These are phyloP conservation scores for Cephaloascus albidus DNA, from an alignment of 805 yeast species.

Conservation along the genomic window DNA sequence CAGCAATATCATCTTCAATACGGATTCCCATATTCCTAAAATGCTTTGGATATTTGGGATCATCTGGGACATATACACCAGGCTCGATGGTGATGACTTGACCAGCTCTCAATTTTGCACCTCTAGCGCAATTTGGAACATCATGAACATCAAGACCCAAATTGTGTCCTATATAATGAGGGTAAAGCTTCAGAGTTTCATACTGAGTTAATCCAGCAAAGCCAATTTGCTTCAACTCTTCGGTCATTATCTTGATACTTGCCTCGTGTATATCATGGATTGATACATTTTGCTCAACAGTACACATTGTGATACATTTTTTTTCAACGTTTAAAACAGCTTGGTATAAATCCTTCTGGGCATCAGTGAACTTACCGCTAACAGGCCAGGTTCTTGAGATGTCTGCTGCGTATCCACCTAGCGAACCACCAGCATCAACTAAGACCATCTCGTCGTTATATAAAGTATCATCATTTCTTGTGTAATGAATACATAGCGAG, in stretches of 20 bases:
- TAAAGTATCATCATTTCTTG: slow-evolving; percentile 80
- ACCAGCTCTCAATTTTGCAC: slow-evolving; percentile 43
- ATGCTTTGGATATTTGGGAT: slow-evolving; percentile 63
- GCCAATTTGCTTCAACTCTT: slow-evolving; percentile 68
- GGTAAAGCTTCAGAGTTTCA: slow-evolving; percentile 59
- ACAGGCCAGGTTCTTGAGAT: slow-evolving; percentile 97
- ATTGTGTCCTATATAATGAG: slow-evolving; percentile 95
- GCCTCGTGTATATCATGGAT: slow-evolving; percentile 68
- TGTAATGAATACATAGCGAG: slow-evolving; percentile 88
- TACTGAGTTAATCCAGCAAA: slow-evolving; percentile 39
- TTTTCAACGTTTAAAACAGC: slow-evolving; percentile 82
- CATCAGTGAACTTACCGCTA: slow-evolving; percentile 57
- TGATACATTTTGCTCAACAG: slow-evolving; percentile 39
- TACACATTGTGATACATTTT: slow-evolving; percentile 65
- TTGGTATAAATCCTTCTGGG: slow-evolving; percentile 82
- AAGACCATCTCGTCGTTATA: slow-evolving; percentile 74
- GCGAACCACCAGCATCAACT: slow-evolving; percentile 90
- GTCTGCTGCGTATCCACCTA: slow-evolving; percentile 94
- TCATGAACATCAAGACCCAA: slow-evolving; percentile 90
- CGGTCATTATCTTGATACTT: slow-evolving; percentile 49
- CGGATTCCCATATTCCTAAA: slow-evolving; percentile 89
- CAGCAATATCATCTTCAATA: slow-evolving; percentile 87
- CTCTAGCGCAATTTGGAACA: slow-evolving; percentile 54
- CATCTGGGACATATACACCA: slow-evolving; percentile 81
- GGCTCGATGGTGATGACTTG: slow-evolving; percentile 95